Evolutionary conservation across 495 filamentous ascomycete genomes (phyloP).

Genomic region (Neurospora sp.): DNA sequence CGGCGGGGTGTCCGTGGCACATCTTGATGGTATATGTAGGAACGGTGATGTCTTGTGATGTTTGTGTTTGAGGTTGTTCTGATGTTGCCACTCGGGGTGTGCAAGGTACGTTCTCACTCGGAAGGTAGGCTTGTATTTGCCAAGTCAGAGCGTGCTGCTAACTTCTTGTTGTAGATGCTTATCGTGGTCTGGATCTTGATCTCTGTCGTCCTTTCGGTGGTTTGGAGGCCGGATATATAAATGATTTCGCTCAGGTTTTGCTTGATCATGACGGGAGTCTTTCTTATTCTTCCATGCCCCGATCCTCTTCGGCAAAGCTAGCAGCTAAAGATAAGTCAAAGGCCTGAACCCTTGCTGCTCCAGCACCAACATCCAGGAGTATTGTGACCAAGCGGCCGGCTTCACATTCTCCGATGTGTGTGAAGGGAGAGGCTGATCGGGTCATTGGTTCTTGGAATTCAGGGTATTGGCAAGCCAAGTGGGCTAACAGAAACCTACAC

Average conservation of each 20-base stretch:
- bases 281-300: neutral
- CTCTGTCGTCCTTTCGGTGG: neutral
- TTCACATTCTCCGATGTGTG: neutral
- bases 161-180: neutral
- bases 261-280: neutral
- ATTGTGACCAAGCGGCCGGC: neutral
- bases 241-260: neutral
- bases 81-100: neutral
- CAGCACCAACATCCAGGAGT: neutral
- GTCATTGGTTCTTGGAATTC: neutral
- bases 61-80: neutral
- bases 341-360: neutral
- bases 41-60: slow-evolving; percentile 1
- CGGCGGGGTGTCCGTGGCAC: slow-evolving; percentile 36
- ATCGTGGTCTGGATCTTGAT: neutral
- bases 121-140: neutral
- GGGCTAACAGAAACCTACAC: neutral
- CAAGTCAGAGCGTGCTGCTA: neutral
- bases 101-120: neutral
- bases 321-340: neutral
- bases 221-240: neutral
- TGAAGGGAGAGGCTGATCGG: neutral
- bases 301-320: neutral
- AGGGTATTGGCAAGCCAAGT: neutral
- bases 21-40: slow-evolving; percentile 13